phyloP scores from a whole-genome alignment of 2,329 filamentous ascomycete genomes.

The Mycosphaerella arachidis region DNA sequence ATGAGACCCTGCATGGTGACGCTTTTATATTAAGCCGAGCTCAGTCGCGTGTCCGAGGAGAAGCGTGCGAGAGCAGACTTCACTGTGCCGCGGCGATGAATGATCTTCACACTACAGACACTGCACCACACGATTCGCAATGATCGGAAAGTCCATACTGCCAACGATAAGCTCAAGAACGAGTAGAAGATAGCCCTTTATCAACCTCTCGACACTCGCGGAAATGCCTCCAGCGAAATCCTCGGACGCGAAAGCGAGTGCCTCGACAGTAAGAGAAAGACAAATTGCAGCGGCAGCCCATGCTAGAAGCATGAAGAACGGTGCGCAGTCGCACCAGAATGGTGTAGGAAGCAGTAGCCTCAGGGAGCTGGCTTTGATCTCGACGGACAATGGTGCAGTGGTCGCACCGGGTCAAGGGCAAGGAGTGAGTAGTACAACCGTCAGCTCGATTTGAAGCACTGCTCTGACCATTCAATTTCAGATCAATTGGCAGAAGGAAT shows the following conservation, averaged over 20 bases:
- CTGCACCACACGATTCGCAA: not conserved
- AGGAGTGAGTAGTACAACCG: conserved; percentile 10
- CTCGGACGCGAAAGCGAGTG: conserved; percentile 36
- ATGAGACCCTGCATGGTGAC: not conserved
- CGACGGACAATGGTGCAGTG: conserved; percentile 19
- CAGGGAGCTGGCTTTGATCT: conserved; percentile 26
- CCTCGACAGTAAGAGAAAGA: conserved; percentile 40
- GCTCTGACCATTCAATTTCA: conserved; percentile 19
- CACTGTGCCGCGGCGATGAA: not conserved
- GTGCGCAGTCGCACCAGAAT: conserved; percentile 14
- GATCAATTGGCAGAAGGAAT: conserved; percentile 65
- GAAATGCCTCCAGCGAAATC: conserved; percentile 31
- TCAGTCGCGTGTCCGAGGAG: not conserved
- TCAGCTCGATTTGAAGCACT: no score
- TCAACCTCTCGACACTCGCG: not conserved
- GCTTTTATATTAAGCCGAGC: not conserved
- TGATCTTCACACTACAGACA: not conserved
- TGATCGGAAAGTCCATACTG: not conserved
- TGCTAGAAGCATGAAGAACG: conserved; percentile 34
- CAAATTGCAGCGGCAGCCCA: conserved; percentile 37
- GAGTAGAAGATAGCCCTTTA: not conserved
- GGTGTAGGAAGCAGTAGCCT: conserved; percentile 24
- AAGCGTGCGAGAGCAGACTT: not conserved
- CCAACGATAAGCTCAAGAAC: not conserved
- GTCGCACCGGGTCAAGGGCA: conserved; percentile 7